Evolutionary conservation across 2,329 filamentous ascomycete species (phyloP), one percentile per base, ranked within the genome.

Genomic region (Beauveria rudraprayagi): DNA sequence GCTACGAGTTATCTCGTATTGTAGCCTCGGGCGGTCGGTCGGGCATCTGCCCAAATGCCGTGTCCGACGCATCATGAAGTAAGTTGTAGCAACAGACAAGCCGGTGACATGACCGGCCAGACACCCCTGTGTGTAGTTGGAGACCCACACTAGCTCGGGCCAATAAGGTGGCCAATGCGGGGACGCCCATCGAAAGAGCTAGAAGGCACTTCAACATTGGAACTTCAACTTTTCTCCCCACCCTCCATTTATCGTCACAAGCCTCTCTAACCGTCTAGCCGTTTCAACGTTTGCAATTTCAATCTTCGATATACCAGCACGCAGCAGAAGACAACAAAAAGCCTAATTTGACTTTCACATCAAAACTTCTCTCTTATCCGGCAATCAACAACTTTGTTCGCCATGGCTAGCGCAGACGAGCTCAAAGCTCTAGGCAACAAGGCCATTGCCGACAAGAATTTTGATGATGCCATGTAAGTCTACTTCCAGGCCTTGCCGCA

Each of bases 371-470:
- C 34, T 16, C 30, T 30, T 40, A 19, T 40, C 22, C 26, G 14
- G n/a, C 30, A 37, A n/a, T 22, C 30, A 62, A 54, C 56, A 58
- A 41, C 19, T 65, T 30, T 16, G 53, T 46, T 19, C 34, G 55
- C 44, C 59, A 86, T 85, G 83, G 76, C 83, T 69, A 82, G 82
- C 64, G 84, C 84, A 68, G 85, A 88, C 75, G 84, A 93, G 84
- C 86, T 99, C 71, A 99, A 99, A 83, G 91, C 92, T 71, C 89
- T 94, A 74, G 94, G 93, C 81, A 99, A 99, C 83, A 96, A 96
- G 82, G 92, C 95, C 77, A 99, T 99, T 77, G 89, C 91, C 67
- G 92, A 91, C 65, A 97, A 97, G 84, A 92, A 97, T 77, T 99
- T 96, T 75, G 84, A 92, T 71, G 91, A 93, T 75, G 94, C 94